These are phyloP conservation scores for Arctostaphylos glauca DNA, from an alignment of 148 eudicot genomes.

Conservation along the genomic window DNA sequence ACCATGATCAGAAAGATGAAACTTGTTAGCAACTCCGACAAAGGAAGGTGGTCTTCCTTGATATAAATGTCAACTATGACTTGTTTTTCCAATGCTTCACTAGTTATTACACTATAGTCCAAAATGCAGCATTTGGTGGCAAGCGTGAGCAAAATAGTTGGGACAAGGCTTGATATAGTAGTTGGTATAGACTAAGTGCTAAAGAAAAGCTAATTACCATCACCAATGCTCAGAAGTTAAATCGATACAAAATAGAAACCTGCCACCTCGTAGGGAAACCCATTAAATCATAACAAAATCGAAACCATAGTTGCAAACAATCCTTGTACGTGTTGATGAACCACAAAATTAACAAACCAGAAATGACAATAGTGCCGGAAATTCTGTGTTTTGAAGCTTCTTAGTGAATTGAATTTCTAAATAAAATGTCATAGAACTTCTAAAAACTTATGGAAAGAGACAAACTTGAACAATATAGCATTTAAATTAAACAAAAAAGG, in stretches of 20 bases:
- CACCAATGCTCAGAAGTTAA: not conserved
- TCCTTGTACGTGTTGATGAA: not conserved
- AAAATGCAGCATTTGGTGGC: not conserved
- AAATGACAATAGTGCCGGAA: too few species aligned
- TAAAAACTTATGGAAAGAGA: not conserved
- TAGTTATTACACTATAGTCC: not conserved
- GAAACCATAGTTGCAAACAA: not conserved
- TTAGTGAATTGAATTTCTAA: not conserved
- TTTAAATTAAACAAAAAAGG: not conserved
- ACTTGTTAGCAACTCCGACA: not conserved
- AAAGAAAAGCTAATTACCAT: not conserved
- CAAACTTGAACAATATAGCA: too few species aligned
- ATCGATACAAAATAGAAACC: not conserved
- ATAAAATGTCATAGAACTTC: not conserved
- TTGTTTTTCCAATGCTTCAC: not conserved
- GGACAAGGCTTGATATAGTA: not conserved
- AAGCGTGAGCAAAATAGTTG: not conserved
- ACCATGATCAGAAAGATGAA: constrained; percentile 1
- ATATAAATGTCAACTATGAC: not conserved
- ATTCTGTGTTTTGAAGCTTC: not conserved
- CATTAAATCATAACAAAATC: not conserved
- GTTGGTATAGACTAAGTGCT: not conserved
- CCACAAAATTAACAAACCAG: not conserved
- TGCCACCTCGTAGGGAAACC: not conserved
- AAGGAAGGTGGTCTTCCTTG: not conserved